Evolutionary conservation across 441 rosid genomes (phyloP).

Genomic region (Euphorbia corollata): DNA sequence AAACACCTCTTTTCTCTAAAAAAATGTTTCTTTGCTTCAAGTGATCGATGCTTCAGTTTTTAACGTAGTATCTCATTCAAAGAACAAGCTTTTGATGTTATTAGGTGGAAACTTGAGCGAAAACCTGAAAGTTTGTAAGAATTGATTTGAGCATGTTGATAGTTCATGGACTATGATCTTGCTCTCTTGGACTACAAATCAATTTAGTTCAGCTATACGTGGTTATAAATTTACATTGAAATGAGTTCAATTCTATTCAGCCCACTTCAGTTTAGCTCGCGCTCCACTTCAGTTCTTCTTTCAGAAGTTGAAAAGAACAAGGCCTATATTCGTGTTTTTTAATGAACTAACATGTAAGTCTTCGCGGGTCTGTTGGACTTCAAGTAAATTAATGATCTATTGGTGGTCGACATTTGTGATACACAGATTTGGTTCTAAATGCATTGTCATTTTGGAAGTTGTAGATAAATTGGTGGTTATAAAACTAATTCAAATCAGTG

Average conservation of each 20-base stretch:
- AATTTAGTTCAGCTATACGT: no score
- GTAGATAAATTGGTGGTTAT: neutral
- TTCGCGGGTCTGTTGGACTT: neutral
- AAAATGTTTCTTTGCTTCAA: neutral
- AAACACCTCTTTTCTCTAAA: neutral
- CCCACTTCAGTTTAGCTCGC: no score
- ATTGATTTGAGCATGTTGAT: neutral
- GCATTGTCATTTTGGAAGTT: neutral
- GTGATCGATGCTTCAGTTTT: neutral
- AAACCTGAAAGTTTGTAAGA: neutral
- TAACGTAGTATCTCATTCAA: neutral
- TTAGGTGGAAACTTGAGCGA: neutral
- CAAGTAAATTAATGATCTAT: neutral
- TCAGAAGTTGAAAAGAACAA: no score
- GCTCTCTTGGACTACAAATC: no score
- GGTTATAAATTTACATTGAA: no score
- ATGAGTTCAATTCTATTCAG: no score
- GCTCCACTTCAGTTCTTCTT: no score
- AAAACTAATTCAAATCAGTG: neutral
- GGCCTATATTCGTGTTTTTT: conserved; percentile 4
- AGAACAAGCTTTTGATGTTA: neutral
- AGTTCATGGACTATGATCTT: neutral
- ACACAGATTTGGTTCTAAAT: neutral
- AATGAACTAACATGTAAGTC: neutral
- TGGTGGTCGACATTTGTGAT: neutral